A percentile compares a stretch with the other conserved stretches of the same genome.
phyloP scores from a whole-genome alignment of 1,139 yeast genomes.

The Suhomyces bribrorum region DNA sequence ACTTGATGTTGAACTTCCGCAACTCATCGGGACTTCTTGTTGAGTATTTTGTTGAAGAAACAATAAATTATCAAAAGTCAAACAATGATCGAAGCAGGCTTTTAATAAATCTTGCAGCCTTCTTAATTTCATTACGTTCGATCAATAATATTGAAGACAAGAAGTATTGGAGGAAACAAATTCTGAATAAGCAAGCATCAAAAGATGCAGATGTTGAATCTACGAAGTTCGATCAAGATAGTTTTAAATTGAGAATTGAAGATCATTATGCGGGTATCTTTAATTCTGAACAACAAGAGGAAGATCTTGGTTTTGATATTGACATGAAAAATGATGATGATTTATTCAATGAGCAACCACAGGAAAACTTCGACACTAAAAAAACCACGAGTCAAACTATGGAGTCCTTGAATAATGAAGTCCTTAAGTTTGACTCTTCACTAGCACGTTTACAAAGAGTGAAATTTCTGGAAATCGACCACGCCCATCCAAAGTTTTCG shows the following conservation, averaged over 20 bases:
- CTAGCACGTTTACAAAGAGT: slow-evolving; percentile 3
- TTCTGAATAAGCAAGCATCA: slow-evolving; percentile 5
- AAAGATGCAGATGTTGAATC: background rate
- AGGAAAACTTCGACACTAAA: background rate
- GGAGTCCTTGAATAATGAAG: background rate
- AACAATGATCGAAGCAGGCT: slow-evolving; percentile 32
- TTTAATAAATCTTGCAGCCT: slow-evolving; percentile 30
- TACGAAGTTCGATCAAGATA: slow-evolving; percentile 2
- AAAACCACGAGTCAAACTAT: slow-evolving; percentile 4
- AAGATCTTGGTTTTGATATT: slow-evolving; percentile 10
- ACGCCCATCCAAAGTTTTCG: slow-evolving; percentile 1
- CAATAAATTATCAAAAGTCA: slow-evolving; percentile 22
- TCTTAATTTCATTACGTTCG: slow-evolving; percentile 21
- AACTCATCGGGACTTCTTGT: slow-evolving; percentile 12
- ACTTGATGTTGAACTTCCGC: slow-evolving; percentile 1
- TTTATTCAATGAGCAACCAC: slow-evolving; percentile 14
- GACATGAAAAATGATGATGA: slow-evolving; percentile 17
- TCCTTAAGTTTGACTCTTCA: background rate
- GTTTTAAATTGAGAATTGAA: slow-evolving; percentile 13
- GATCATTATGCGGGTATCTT: slow-evolving; percentile 20
- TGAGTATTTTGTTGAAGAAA: slow-evolving; percentile 21
- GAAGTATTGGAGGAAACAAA: slow-evolving; percentile 26
- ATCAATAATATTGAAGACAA: slow-evolving; percentile 22
- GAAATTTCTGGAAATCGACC: slow-evolving; percentile 3
- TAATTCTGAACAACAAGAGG: slow-evolving; percentile 8